A percentile compares a stretch with the other conserved stretches of the same genome.
phyloP scores from a whole-genome alignment of 257 asterid genomes.

The Jasminum sambac region DNA sequence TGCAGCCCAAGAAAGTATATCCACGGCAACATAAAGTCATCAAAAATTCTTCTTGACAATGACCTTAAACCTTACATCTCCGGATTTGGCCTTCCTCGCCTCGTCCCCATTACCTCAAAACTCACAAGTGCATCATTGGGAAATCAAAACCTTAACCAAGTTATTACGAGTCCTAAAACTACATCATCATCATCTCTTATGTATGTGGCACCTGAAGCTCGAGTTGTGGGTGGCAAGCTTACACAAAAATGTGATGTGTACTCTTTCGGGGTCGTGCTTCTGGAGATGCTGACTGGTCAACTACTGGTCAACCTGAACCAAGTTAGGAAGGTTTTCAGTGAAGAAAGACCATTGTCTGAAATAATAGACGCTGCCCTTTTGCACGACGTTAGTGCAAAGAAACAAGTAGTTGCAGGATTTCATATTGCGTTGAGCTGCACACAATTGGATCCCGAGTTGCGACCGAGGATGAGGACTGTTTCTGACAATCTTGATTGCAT shows the following conservation, averaged over 20 bases:
- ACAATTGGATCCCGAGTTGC: constrained; percentile 77
- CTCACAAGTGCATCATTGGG: constrained; percentile 35
- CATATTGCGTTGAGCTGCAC: constrained; percentile 79
- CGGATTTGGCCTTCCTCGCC: constrained; percentile 78
- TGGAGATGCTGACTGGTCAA: constrained; percentile 82
- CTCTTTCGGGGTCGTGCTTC: constrained; percentile 72
- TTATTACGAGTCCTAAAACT: constrained; percentile 30
- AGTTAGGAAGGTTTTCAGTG: constrained; percentile 72
- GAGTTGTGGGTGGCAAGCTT: constrained; percentile 37
- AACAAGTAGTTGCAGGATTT: constrained; percentile 81
- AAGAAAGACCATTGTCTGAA: constrained; percentile 81
- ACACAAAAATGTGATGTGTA: constrained; percentile 83
- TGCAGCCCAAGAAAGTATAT: constrained; percentile 68
- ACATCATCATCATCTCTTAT: constrained; percentile 32
- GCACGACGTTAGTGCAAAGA: constrained; percentile 83
- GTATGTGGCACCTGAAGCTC: constrained; percentile 70
- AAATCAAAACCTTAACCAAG: constrained; percentile 37
- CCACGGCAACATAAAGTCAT: constrained; percentile 80
- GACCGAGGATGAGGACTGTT: constrained; percentile 88
- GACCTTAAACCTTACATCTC: constrained; percentile 72
- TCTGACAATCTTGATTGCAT: constrained; percentile 72
- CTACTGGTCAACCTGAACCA: constrained; percentile 9
- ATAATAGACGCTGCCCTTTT: constrained; percentile 69
- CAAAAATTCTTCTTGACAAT: constrained; percentile 81
- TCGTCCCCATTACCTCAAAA: constrained; percentile 44